A percentile compares a stretch with the other conserved stretches of the same genome.
phyloP scores from a whole-genome alignment of 768 basidiomycete genomes.

The Suillus luteus region DNA sequence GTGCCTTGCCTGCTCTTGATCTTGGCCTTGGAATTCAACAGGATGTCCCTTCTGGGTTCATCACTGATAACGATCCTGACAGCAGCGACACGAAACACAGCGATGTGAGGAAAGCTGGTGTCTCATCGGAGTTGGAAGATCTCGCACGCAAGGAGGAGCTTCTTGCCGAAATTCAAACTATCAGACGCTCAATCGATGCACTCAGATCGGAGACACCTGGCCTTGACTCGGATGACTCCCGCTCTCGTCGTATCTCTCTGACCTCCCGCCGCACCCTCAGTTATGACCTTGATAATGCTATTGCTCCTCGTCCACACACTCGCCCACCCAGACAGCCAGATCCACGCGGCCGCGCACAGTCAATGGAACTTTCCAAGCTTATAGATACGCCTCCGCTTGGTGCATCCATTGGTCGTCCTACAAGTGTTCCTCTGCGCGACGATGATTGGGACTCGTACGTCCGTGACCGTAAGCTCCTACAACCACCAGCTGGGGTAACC shows the following conservation, averaged over 20 bases:
- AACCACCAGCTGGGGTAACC: conserved; percentile 79
- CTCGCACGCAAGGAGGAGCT: conserved; percentile 70
- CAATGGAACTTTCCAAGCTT: conserved; percentile 65
- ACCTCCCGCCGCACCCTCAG: conserved; percentile 70
- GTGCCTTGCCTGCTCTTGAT: conserved; percentile 69
- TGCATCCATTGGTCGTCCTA: conserved; percentile 65
- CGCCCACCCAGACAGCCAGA: conserved; percentile 71
- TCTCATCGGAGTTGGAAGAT: conserved; percentile 49
- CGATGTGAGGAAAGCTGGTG: conserved; percentile 36
- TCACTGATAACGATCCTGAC: conserved; percentile 45
- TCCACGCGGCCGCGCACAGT: conserved; percentile 68
- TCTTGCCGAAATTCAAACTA: conserved; percentile 74
- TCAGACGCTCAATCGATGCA: conserved; percentile 76
- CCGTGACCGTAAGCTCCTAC: conserved; percentile 79
- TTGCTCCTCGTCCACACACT: conserved; percentile 55
- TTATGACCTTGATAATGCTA: conserved; percentile 59
- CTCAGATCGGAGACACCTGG: conserved; percentile 70
- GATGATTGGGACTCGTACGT: conserved; percentile 89
- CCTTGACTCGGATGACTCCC: conserved; percentile 49
- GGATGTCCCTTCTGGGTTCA: conserved; percentile 73
- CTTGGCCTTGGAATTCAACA: conserved; percentile 74
- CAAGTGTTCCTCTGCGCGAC: conserved; percentile 71
- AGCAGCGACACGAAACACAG: conserved; percentile 27
- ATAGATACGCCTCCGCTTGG: conserved; percentile 46
- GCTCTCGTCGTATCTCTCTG: conserved; percentile 64